Evolutionary conservation across 2,329 filamentous ascomycete species (phyloP).

Genomic region (Dactylellina parvicollis): DNA sequence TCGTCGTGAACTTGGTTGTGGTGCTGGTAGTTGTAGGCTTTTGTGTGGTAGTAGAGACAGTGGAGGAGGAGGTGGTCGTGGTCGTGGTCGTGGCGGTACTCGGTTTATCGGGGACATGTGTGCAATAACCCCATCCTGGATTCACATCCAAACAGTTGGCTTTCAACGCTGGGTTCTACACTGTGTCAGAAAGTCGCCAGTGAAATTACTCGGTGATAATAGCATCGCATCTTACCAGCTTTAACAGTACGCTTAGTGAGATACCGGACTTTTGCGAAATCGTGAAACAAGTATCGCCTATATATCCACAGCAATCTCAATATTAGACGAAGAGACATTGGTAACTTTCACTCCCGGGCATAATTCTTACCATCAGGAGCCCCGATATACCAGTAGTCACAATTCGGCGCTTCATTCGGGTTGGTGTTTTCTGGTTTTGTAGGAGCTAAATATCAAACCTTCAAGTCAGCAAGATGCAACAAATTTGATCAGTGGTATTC

Average conservation of each 20-base stretch:
- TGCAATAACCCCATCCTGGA: background rate
- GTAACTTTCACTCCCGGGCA: too few species aligned
- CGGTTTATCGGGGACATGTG: background rate
- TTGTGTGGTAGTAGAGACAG: too few species aligned
- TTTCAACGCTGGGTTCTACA: background rate
- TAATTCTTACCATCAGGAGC: background rate
- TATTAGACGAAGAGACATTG: too few species aligned
- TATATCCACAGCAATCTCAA: background rate
- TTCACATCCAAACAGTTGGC: background rate
- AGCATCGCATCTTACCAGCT: too few species aligned
- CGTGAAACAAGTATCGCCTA: background rate
- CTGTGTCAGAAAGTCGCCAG: too few species aligned
- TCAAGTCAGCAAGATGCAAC: too few species aligned
- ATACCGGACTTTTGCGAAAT: background rate
- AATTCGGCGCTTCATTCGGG: background rate
- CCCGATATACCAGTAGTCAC: background rate
- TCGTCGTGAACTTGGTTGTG: too few species aligned
- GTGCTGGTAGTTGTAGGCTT: too few species aligned
- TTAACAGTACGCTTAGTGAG: background rate
- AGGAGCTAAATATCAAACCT: too few species aligned
- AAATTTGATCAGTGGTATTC: too few species aligned
- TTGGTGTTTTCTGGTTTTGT: background rate
- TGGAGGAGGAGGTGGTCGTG: too few species aligned
- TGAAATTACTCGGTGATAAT: background rate
- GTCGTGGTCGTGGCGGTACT: background rate